Conservation (phyloP, 2,329 filamentous ascomycete genomes). For the Cordyceps cateniannulata region DNA sequence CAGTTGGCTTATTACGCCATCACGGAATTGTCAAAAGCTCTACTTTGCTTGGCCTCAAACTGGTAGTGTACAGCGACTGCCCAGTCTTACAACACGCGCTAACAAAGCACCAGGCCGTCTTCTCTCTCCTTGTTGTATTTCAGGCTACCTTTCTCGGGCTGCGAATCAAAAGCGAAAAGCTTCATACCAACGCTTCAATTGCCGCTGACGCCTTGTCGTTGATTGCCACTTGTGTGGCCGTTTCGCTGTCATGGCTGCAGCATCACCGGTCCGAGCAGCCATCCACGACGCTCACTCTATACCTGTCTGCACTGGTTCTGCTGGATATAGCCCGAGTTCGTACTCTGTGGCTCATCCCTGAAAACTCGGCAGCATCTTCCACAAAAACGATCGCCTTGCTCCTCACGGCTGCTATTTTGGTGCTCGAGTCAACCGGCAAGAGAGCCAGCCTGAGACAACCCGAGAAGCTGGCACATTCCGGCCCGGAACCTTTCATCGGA, state of each 20-base stretch:
- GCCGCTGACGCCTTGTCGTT: not conserved
- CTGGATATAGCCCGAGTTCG: slow-evolving; percentile 33
- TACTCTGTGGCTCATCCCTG: slow-evolving; percentile 28
- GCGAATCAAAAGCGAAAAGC: not conserved
- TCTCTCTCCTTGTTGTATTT: not conserved
- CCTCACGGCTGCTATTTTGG: slow-evolving; percentile 27
- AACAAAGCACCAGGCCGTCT: not conserved
- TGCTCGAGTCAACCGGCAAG: slow-evolving; percentile 26
- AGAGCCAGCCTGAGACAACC: not conserved
- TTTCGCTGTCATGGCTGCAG: not conserved
- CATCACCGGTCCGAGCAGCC: slow-evolving; percentile 23
- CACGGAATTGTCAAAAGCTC: not conserved
- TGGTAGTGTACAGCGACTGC: not conserved
- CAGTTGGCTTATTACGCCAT: not conserved
- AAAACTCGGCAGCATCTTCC: slow-evolving; percentile 17
- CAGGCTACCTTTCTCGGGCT: slow-evolving; percentile 1
- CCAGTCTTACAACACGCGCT: not conserved
- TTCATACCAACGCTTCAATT: not conserved
- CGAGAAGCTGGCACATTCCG: not conserved
- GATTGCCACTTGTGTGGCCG: not conserved
- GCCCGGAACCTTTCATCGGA: slow-evolving; percentile 17
- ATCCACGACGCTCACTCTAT: slow-evolving; percentile 33
- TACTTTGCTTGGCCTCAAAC: not conserved
- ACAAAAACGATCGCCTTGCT: slow-evolving; percentile 25
- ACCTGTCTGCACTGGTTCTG: slow-evolving; percentile 32